These are phyloP conservation scores for Naganishia liquefaciens DNA, from an alignment of 1,284 basidiomycete species.

Conservation along the genomic window DNA sequence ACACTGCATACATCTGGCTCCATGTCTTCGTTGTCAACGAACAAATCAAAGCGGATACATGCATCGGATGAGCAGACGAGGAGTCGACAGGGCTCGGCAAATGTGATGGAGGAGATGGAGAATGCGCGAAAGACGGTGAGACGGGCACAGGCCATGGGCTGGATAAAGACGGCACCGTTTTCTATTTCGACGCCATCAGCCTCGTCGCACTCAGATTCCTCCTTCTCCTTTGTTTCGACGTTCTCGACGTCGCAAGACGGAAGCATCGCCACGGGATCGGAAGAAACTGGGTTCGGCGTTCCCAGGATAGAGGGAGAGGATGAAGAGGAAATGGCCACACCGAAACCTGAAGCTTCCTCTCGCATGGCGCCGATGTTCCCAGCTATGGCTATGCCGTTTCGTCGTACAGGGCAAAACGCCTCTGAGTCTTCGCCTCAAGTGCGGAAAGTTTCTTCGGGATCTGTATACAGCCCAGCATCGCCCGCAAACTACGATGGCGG, in stretches of 20 bases:
- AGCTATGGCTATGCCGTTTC: not conserved
- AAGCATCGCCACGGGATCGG: not conserved
- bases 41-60: not conserved
- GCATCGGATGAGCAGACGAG: not conserved
- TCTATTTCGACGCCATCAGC: slow-evolving; percentile 6
- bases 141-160: slow-evolving; percentile 21
- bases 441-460: not conserved
- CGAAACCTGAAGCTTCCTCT: slow-evolving; percentile 1
- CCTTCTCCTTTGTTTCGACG: not conserved
- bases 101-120: slow-evolving; percentile 18
- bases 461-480: not conserved
- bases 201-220: slow-evolving; percentile 2
- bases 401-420: not conserved
- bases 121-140: slow-evolving; percentile 15
- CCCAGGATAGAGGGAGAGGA: not conserved
- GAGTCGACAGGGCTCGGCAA: not conserved
- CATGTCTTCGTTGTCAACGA: not conserved
- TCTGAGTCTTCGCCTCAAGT: not conserved
- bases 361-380: not conserved
- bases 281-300: not conserved
- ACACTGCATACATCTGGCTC: not conserved
- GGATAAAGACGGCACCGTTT: slow-evolving; percentile 17
- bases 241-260: slow-evolving; percentile 12
- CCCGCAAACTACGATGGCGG: slow-evolving; percentile 3
- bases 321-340: not conserved